Percentiles rank a stretch among this genome's conserved stretches.
These are phyloP conservation scores for Colletotrichum zoysiae DNA, from an alignment of 2,329 filamentous ascomycete genomes.

Conservation along the genomic window DNA sequence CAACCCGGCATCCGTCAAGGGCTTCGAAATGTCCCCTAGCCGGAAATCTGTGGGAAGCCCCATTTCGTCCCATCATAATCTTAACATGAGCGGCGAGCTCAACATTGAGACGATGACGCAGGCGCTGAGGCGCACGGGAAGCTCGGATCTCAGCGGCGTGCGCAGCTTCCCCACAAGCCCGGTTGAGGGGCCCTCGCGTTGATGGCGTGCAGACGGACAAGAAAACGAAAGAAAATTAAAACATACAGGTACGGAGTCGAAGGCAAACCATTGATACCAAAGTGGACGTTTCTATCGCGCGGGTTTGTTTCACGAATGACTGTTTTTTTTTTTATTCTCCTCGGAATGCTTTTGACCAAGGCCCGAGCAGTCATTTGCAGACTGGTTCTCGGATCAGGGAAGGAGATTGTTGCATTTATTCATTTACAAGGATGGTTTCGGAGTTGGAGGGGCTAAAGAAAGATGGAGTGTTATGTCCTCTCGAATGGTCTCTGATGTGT, in stretches of 20 bases:
- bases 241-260: slow-evolving; percentile 38
- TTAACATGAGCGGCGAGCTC: slow-evolving; percentile 73
- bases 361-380: neutral
- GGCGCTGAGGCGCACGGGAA: slow-evolving; percentile 86
- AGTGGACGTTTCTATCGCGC: slow-evolving; percentile 34
- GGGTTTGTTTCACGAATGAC: slow-evolving; percentile 10
- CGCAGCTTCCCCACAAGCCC: slow-evolving; percentile 71
- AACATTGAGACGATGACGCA: slow-evolving; percentile 96
- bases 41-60: slow-evolving; percentile 74
- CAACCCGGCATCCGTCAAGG: slow-evolving; percentile 80
- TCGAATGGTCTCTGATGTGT: neutral
- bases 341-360: slow-evolving; percentile 4
- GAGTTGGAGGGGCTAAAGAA: slow-evolving; percentile 30
- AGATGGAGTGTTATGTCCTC: slow-evolving; percentile 14
- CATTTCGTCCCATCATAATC: slow-evolving; percentile 64
- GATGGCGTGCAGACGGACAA: neutral
- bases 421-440: slow-evolving; percentile 1
- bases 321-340: slow-evolving; percentile 10
- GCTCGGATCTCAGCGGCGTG: slow-evolving; percentile 76
- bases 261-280: slow-evolving; percentile 42
- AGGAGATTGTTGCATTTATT: neutral
- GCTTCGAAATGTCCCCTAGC: slow-evolving; percentile 76
- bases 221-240: slow-evolving; percentile 12
- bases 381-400: slow-evolving; percentile 11
- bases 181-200: slow-evolving; percentile 54